A percentile compares a stretch with the other conserved stretches of the same genome.
phyloP scores from a whole-genome alignment of 345 rosid species.

The Eucalyptus pauciflora region DNA sequence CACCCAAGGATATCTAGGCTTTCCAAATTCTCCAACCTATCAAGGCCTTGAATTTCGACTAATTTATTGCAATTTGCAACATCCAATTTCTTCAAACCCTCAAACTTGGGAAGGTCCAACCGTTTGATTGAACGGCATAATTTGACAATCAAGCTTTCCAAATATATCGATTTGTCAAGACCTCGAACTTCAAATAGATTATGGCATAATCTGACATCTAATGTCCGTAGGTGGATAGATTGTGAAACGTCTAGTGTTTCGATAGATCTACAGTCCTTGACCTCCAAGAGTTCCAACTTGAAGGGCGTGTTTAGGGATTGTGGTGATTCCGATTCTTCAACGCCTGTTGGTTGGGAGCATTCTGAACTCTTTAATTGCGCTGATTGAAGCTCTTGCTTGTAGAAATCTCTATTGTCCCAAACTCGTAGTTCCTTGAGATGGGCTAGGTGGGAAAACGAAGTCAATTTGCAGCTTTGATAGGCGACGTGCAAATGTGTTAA shows the following conservation, averaged over 20 bases:
- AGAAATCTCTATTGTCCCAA: too few relatives aligned
- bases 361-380: background rate
- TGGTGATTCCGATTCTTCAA: background rate
- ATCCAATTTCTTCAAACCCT: too few relatives aligned
- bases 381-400: background rate
- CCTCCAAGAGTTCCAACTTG: fast-evolving
- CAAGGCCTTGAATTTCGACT: too few relatives aligned
- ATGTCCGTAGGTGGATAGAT: background rate
- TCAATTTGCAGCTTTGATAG: background rate
- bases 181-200: background rate
- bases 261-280: fast-evolving
- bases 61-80: too few relatives aligned
- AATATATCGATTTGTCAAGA: background rate
- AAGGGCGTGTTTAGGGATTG: background rate
- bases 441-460: background rate
- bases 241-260: background rate
- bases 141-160: background rate
- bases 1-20: fast-evolving
- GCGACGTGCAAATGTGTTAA: background rate
- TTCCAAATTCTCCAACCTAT: background rate
- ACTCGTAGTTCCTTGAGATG: background rate
- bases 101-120: fast-evolving
- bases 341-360: background rate
- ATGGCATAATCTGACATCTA: fast-evolving
- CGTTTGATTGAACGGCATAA: too few relatives aligned